These are phyloP conservation scores for Mortierella polycephala DNA, from an alignment of 371 early-diverging fungal genomes.

Conservation along the genomic window DNA sequence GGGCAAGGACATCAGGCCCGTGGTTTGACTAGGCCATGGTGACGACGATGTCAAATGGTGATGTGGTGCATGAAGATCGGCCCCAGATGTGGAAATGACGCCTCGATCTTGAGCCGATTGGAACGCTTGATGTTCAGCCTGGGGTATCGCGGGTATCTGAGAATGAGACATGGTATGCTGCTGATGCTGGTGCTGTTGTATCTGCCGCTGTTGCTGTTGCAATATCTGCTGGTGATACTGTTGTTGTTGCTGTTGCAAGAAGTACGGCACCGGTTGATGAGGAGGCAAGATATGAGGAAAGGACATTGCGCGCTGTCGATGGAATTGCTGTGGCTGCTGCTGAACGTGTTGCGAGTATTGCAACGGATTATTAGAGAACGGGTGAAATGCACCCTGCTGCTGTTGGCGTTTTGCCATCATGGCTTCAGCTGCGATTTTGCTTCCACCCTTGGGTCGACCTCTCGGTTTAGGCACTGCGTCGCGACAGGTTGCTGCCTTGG, in stretches of 20 bases:
- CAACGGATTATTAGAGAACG: neutral
- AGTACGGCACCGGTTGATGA: conserved; percentile 7
- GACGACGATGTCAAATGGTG: neutral
- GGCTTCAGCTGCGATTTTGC: conserved; percentile 23
- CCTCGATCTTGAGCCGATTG: neutral
- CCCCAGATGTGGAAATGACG: neutral
- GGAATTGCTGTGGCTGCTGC: conserved; percentile 12
- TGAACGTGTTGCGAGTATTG: conserved; percentile 5
- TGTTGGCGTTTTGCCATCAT: neutral
- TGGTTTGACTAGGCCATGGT: neutral
- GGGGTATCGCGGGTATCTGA: conserved; percentile 8
- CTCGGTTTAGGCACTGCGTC: conserved; percentile 51
- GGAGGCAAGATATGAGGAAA: conserved; percentile 22
- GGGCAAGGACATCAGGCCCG: neutral
- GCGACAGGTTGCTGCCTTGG: conserved; percentile 32
- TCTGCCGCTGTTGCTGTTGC: conserved; percentile 5
- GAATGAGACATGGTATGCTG: neutral
- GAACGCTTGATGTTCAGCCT: neutral
- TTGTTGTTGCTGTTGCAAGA: conserved; percentile 25
- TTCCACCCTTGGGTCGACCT: conserved; percentile 49
- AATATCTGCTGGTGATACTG: conserved; percentile 14
- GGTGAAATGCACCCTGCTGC: conserved; percentile 3
- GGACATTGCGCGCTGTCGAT: conserved; percentile 38
- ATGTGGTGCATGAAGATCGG: conserved; percentile 3
- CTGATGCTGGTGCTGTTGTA: conserved; percentile 10